Evolutionary conservation across 257 asterid genomes (phyloP).

Genomic region (Primulina tabacum): DNA sequence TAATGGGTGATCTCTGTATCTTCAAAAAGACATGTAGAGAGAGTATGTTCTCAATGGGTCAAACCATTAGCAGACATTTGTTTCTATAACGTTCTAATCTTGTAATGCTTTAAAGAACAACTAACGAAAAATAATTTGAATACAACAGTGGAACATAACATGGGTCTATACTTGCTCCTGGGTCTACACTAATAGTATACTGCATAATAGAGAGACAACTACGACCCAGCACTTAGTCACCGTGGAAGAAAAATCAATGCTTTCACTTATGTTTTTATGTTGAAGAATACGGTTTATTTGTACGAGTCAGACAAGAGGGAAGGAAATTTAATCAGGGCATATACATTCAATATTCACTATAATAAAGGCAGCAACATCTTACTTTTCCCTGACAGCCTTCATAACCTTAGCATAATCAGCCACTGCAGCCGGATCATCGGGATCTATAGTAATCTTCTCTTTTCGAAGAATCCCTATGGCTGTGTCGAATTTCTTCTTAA

Average conservation of each 20-base stretch:
- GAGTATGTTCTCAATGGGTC: background rate
- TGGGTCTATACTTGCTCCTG: background rate
- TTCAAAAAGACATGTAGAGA: background rate
- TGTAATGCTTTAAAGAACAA: background rate
- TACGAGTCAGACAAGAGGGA: conserved; percentile 1
- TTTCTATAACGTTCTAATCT: background rate
- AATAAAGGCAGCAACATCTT: conserved; percentile 29
- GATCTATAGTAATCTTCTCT: conserved; percentile 92
- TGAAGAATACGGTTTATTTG: background rate
- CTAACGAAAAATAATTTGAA: conserved; percentile 4
- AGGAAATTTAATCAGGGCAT: background rate
- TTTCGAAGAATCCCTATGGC: conserved; percentile 69
- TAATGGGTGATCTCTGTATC: background rate
- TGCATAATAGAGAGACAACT: background rate
- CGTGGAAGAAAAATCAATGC: background rate
- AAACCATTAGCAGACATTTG: background rate
- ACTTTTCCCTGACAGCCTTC: conserved; percentile 85
- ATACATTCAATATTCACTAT: conserved; percentile 8
- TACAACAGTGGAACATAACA: background rate
- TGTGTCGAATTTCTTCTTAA: conserved; percentile 87
- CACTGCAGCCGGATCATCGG: conserved; percentile 88
- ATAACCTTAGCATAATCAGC: conserved; percentile 79
- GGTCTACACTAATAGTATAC: conserved; percentile 14
- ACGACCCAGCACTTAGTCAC: background rate
- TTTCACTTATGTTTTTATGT: background rate